Base-by-base conservation (phyloP, 2,329 filamentous ascomycete genomes). In the Apiospora aurea region DNA sequence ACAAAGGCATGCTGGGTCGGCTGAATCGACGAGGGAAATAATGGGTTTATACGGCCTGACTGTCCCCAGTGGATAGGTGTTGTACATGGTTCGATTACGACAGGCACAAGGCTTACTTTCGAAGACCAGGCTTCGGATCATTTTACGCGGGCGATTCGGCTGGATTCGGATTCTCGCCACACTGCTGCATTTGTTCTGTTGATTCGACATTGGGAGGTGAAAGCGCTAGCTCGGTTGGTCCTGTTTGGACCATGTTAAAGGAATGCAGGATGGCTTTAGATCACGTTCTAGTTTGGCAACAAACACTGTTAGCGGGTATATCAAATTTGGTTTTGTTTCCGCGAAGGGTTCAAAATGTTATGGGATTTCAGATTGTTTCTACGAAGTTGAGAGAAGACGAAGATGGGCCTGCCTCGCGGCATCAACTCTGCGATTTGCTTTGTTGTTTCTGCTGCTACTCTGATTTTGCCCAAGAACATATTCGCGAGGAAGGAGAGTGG, bases 1-100 rank as follows among this genome's bases (percentile, higher is more conserved):
- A 90, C 75, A 83, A 84, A 75, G 84, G 81, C 72, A 90, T 90
- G 88, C 82, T 90, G 71, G 84, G 85, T 51, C 84, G 86, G 49
- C 78, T 89, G 69, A 87, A 88, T 74, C 81, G 84, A 67, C 80
- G 80, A 75, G 44, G 70, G 38, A 64, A 64, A 64, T 64, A 64
- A 64, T 64, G 11, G 34, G 34, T 21, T 64, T 64, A 41, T 41
- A 24, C 57, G 29, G 34, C 57, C 57, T n/a, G 34, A 14, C 29
- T 11, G 18, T n/a, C 34, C 34, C 34, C 18, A 41, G 57, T 13
- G 18, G 53, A n/a, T 11, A 21, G 18, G 34, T 11, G 13, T 14
- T 41, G 57, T 41, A 41, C 57, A 10, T 38, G 57, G 21, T 64
- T 41, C 57, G 57, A 64, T 29, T 29, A 41, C 6, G 57, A n/a